Evolutionary conservation across 2,329 filamentous ascomycete genomes (phyloP).

Genomic region (Albophoma yamanashiensis): DNA sequence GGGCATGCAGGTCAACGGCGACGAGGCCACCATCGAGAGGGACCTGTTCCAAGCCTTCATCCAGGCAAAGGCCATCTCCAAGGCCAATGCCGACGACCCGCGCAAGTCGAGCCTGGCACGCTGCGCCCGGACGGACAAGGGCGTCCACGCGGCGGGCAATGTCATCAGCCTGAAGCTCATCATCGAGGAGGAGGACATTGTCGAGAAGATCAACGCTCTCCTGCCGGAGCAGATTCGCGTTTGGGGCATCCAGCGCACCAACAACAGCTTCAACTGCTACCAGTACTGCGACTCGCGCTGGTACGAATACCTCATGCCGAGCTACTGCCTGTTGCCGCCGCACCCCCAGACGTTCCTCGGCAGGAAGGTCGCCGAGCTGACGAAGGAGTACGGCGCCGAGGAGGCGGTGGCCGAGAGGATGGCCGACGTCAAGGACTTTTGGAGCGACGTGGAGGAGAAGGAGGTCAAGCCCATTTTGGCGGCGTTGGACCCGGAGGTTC

Average conservation of each 20-base stretch:
- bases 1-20: conserved; percentile 82
- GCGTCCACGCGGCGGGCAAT: conserved; percentile 91
- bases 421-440: conserved; percentile 70
- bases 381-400: conserved; percentile 60
- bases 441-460: conserved; percentile 71
- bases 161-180: conserved; percentile 94
- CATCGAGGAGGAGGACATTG: conserved; percentile 78
- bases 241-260: conserved; percentile 87
- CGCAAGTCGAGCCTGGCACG: conserved; percentile 92
- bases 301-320: conserved; percentile 96
- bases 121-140: conserved; percentile 94
- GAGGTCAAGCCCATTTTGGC: conserved; percentile 63
- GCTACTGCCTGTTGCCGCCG: conserved; percentile 83
- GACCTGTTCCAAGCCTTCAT: conserved; percentile 92
- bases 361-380: conserved; percentile 68
- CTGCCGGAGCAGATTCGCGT: conserved; percentile 84
- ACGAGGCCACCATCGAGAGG: conserved; percentile 89
- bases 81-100: conserved; percentile 91
- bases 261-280: conserved; percentile 88
- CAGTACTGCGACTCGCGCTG: conserved; percentile 88
- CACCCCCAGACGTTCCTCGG: conserved; percentile 82
- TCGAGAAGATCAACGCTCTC: conserved; percentile 81
- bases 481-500: conserved; percentile 51
- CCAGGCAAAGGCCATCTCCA: conserved; percentile 83
- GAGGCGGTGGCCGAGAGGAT: conserved; percentile 60